A percentile compares a stretch with the other conserved stretches of the same genome.
Evolutionary conservation across 306 rosid species (phyloP).

Genomic region (Prunus kanzakura): DNA sequence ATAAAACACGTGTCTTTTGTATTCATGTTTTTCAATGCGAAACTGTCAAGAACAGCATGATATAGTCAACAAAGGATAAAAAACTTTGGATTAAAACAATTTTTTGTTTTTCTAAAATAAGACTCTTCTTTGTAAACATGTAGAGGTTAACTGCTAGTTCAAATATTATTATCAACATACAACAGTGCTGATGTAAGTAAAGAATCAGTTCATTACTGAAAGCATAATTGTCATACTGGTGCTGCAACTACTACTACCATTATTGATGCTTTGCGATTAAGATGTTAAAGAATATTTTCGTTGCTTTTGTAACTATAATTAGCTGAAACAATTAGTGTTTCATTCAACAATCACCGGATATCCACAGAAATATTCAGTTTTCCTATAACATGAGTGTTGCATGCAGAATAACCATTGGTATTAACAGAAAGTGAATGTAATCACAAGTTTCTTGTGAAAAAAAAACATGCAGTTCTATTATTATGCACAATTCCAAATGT

Average conservation of each 20-base stretch:
- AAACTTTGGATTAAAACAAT: not conserved
- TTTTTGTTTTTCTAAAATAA: not conserved
- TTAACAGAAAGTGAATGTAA: too few species aligned
- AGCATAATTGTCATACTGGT: not conserved
- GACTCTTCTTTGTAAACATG: not conserved
- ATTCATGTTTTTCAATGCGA: constrained; percentile 95
- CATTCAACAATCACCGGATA: not conserved
- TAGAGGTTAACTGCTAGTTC: not conserved
- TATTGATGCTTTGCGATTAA: not conserved
- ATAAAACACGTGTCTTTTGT: constrained; percentile 90
- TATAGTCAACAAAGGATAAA: constrained; percentile 27
- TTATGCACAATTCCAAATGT: too few species aligned
- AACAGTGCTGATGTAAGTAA: not conserved
- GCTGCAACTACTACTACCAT: not conserved
- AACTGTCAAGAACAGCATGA: constrained; percentile 52
- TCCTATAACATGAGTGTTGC: too few species aligned
- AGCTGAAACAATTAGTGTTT: not conserved
- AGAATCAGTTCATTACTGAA: not conserved
- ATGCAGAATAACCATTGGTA: too few species aligned
- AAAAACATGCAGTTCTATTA: too few species aligned
- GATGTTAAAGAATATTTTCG: not conserved
- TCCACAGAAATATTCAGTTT: too few species aligned
- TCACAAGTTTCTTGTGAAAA: too few species aligned
- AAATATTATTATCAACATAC: not conserved
- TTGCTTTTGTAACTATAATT: not conserved